A percentile compares a stretch with the other conserved stretches of the same genome.
These are phyloP conservation scores for Aquilaria agallochum DNA, from an alignment of 441 rosid species.

Conservation along the genomic window DNA sequence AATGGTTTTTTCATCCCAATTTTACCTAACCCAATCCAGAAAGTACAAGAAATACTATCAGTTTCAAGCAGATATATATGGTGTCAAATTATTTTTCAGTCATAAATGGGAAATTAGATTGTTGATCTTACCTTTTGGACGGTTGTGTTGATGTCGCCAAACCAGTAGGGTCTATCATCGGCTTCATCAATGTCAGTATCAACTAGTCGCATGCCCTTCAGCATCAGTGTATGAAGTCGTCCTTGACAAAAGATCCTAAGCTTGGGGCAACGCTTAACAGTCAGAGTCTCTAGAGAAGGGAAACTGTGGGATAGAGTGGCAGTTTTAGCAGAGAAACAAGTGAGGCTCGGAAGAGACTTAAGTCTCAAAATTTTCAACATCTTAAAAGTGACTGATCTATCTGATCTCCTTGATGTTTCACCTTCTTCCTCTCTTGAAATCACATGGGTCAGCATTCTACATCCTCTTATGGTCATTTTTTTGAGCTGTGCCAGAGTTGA, in stretches of 20 bases:
- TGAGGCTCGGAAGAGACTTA: constrained; percentile 14
- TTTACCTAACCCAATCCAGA: too few species aligned
- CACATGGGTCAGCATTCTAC: neutral
- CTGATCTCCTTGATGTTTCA: neutral
- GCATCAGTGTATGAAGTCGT: constrained; percentile 1
- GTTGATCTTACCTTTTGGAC: neutral
- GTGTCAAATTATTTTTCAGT: too few species aligned
- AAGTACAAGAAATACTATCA: too few species aligned
- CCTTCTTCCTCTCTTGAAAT: neutral
- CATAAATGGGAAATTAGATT: too few species aligned
- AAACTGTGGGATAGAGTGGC: constrained; percentile 11
- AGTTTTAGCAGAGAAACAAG: constrained; percentile 17
- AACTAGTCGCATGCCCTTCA: neutral
- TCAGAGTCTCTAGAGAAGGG: constrained; percentile 16
- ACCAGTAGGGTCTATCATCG: constrained; percentile 2
- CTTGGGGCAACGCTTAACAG: constrained; percentile 19
- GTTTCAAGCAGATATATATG: too few species aligned
- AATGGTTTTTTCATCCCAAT: too few species aligned
- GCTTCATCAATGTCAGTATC: neutral
- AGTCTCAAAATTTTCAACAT: constrained; percentile 12
- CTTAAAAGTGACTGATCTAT: constrained; percentile 12
- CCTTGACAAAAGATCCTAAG: constrained; percentile 13
- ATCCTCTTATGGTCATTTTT: too few species aligned
- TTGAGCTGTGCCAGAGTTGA: constrained; percentile 12
- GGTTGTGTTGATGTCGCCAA: constrained; percentile 5